These are phyloP conservation scores for Solanum virginianum DNA, from an alignment of 257 asterid species.

Conservation along the genomic window DNA sequence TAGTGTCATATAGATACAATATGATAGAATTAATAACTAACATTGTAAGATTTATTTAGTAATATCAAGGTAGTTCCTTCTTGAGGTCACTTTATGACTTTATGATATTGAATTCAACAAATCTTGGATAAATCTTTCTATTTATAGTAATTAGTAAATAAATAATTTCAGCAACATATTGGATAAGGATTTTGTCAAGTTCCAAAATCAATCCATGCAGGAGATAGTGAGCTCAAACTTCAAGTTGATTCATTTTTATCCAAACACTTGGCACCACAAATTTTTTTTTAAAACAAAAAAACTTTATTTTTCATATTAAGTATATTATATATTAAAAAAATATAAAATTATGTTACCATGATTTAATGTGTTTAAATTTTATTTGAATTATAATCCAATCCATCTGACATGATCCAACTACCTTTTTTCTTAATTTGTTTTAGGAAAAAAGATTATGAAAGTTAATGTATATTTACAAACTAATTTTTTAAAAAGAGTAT, in stretches of 20 bases:
- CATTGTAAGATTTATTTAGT: background rate
- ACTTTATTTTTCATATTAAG: background rate
- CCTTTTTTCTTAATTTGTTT: too few relatives aligned
- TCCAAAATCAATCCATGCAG: background rate
- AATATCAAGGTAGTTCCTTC: background rate
- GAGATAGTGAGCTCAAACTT: background rate
- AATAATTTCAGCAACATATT: background rate
- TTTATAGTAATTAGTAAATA: background rate
- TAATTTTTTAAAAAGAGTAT: too few relatives aligned
- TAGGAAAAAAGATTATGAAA: too few relatives aligned
- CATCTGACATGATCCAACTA: background rate
- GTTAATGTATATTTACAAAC: too few relatives aligned
- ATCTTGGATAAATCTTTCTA: background rate
- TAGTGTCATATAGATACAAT: background rate
- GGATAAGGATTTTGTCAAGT: background rate
- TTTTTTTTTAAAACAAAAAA: background rate
- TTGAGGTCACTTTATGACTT: background rate
- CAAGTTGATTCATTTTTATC: background rate
- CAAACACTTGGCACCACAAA: background rate
- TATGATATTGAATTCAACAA: background rate
- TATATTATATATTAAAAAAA: background rate
- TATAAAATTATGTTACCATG: background rate
- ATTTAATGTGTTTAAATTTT: background rate
- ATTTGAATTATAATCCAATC: background rate
- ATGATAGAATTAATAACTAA: background rate